Conservation (phyloP, 2,329 filamentous ascomycete species). For the Colletotrichum spinosum region DNA sequence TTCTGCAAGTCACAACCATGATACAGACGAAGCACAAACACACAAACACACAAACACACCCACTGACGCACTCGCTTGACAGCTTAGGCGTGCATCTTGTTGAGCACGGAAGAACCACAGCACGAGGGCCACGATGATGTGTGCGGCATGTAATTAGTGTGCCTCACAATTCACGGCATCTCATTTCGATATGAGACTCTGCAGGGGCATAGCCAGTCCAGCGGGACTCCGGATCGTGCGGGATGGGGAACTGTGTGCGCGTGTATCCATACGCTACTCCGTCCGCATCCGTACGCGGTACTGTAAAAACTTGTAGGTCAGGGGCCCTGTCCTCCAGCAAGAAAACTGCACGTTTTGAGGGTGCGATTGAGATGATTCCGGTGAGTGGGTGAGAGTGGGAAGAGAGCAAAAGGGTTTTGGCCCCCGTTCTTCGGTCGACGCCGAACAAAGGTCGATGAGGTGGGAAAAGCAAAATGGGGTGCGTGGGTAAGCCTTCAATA, state of each 20-base stretch:
- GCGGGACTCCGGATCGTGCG: conserved; percentile 25
- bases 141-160: too few species aligned
- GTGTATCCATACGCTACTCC: too few species aligned
- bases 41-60: neutral
- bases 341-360: too few species aligned
- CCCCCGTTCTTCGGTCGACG: conserved; percentile 25
- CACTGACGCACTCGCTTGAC: too few species aligned
- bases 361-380: neutral
- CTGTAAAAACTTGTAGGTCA: too few species aligned
- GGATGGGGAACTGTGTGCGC: conserved; percentile 1
- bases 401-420: neutral
- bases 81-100: too few species aligned
- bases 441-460: conserved; percentile 15
- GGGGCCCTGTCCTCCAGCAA: too few species aligned
- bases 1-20: neutral
- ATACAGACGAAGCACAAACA: neutral
- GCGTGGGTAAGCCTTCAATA: conserved; percentile 24
- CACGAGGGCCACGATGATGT: too few species aligned
- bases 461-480: conserved; percentile 26
- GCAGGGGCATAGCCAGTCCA: neutral
- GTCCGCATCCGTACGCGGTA: too few species aligned
- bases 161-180: too few species aligned
- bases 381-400: conserved; percentile 5
- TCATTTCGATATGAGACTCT: neutral
- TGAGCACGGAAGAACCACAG: too few species aligned